Evolutionary conservation across 2,329 filamentous ascomycete species (phyloP), one percentile per base, ranked within the genome.

Genomic region (Ceratocystis papillata): DNA sequence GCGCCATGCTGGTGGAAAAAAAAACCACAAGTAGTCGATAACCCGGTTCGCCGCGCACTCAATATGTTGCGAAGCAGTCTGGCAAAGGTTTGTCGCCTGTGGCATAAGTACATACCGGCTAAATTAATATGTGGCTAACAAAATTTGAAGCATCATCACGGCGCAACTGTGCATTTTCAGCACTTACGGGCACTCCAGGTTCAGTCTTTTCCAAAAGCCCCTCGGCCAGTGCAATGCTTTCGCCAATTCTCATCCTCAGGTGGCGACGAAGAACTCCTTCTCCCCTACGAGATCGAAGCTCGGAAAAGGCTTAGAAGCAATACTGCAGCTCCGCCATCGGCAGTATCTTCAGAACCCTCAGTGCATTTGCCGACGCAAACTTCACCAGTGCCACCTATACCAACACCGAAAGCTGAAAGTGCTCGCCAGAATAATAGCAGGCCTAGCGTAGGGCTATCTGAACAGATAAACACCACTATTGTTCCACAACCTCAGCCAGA

Each of bases 61-160:
- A 20, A 15, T 22, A 68, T 68, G 67, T 63, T 68, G 30, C 63
- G 64, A 64, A 64, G 48, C 50, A 63, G 66, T 30, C 25, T 68
- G 41, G 62, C 60, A 28, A 65, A 68, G 60, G 67, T 68, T 62
- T 22, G 63, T 60, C 25, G 33, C 2, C n/a, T 33, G 37, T 12
- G 22, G 28, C 30, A 63, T 2, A 15, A 30, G n/a, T 50, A 20
- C 7, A 7, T 50, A 5, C 1, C 25, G 33, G 7, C 3, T n/a
- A 17, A 53, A 20, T 50, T 33, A 8, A 28, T 62, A n/a, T 20
- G 20, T 22, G 2, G 10, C 48, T 62, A 30, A 48, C 48, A 64
- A 62, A 30, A 2, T n/a, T 46, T 66, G 25, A 53, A 68, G 67
- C 63, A 65, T 61, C 67, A 68, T 55, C 67, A 55, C 53, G 67